phyloP scores from a whole-genome alignment of 2,329 filamentous ascomycete genomes.

The Pseudopyrenochaeta lycopersici region DNA sequence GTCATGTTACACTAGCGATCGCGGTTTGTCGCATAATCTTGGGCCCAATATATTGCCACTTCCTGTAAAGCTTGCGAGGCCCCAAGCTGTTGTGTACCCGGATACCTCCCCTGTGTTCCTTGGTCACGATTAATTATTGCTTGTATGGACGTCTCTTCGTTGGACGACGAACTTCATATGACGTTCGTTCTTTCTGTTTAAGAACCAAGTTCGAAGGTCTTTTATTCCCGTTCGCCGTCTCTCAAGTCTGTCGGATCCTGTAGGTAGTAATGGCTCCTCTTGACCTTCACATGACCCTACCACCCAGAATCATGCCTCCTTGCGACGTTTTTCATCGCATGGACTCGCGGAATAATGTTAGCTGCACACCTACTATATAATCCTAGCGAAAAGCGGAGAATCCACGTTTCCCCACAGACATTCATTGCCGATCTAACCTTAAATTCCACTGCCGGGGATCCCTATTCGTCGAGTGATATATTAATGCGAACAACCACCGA shows the following conservation, averaged over 20 bases:
- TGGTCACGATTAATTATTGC: not conserved
- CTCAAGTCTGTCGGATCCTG: no score
- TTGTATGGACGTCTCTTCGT: not conserved
- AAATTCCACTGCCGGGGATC: conserved; percentile 6
- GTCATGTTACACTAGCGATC: not conserved
- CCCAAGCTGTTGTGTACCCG: not conserved
- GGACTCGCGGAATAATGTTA: conserved; percentile 3
- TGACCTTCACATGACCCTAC: no score
- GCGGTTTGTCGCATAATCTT: not conserved
- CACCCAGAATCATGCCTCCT: not conserved
- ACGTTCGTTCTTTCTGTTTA: not conserved
- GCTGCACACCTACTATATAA: conserved; percentile 4
- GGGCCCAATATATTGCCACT: not conserved
- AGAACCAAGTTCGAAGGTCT: no score
- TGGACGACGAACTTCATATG: not conserved
- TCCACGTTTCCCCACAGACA: conserved; percentile 19
- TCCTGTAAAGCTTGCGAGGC: not conserved
- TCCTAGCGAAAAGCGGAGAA: conserved; percentile 20
- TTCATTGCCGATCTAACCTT: conserved; percentile 6
- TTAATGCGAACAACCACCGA: conserved; percentile 2
- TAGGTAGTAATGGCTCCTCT: no score
- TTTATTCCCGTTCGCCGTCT: no score
- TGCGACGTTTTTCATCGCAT: not conserved
- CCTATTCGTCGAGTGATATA: conserved; percentile 5
- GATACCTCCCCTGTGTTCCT: not conserved